Evolutionary conservation across 202 grass and related monocot species (phyloP).

Genomic region (Schoenoplectus tabernaemontani): DNA sequence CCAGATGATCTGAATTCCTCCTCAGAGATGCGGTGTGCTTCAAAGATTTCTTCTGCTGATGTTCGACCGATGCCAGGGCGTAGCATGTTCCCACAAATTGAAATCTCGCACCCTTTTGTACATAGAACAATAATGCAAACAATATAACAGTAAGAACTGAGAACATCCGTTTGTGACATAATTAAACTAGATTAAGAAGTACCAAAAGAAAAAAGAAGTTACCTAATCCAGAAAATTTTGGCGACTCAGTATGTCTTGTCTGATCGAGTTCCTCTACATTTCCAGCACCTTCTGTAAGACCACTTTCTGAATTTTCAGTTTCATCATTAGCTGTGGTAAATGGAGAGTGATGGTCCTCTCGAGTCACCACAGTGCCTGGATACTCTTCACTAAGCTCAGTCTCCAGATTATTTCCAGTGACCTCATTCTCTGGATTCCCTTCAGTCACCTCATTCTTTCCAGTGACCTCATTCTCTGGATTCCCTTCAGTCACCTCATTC

Average conservation of each 20-base stretch:
- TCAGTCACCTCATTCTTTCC: slow-evolving; percentile 29
- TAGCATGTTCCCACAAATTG: slow-evolving; percentile 79
- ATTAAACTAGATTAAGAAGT: slow-evolving; percentile 2
- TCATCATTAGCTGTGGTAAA: neutral
- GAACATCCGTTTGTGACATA: neutral
- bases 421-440: slow-evolving; percentile 18
- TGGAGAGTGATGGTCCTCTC: slow-evolving; percentile 29
- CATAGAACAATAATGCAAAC: slow-evolving; percentile 33
- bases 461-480: slow-evolving; percentile 31
- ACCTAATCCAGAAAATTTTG: slow-evolving; percentile 2
- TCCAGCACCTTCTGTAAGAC: slow-evolving; percentile 39
- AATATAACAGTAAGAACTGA: neutral
- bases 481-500: neutral
- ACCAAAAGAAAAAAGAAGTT: neutral
- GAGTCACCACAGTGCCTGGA: slow-evolving; percentile 26
- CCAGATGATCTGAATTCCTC: slow-evolving; percentile 75
- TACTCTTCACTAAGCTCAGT: slow-evolving; percentile 22
- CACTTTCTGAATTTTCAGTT: slow-evolving; percentile 23
- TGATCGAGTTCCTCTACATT: slow-evolving; percentile 25
- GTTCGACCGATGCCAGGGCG: slow-evolving; percentile 54
- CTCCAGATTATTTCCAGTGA: slow-evolving; percentile 25
- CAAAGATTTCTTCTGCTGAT: slow-evolving; percentile 71
- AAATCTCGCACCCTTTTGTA: slow-evolving; percentile 73
- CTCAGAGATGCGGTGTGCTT: slow-evolving; percentile 58
- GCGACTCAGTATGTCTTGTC: neutral